phyloP scores from a whole-genome alignment of 495 filamentous ascomycete genomes.

The Delitschia confertaspora region DNA sequence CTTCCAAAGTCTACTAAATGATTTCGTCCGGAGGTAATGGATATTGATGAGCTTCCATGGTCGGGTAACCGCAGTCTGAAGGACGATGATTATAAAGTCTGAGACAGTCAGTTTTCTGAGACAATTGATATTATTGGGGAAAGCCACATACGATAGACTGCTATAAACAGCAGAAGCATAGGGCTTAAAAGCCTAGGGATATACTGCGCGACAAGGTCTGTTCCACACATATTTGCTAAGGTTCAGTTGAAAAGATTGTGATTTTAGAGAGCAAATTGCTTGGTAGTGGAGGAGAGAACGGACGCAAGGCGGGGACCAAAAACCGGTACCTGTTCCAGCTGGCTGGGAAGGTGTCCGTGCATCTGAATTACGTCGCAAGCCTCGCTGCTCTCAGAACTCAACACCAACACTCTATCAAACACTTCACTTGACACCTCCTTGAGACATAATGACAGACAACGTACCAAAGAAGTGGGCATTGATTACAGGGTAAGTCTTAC shows the following conservation, averaged over 20 bases:
- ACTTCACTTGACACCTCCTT: neutral
- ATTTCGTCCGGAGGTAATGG: constrained; percentile 10
- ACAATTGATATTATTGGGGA: neutral
- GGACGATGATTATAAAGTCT: constrained; percentile 24
- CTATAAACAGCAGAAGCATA: constrained; percentile 7
- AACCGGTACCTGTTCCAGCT: no score
- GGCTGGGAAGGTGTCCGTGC: no score
- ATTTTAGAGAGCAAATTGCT: no score
- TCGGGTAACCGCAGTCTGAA: constrained; percentile 14
- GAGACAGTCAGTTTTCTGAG: neutral
- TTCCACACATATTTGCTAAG: no score
- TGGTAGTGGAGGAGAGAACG: no score
- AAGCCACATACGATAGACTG: constrained; percentile 14
- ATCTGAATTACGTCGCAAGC: no score
- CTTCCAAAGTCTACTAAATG: constrained; percentile 25
- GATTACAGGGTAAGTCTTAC: constrained; percentile 26
- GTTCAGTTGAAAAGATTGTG: no score
- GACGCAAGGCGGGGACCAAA: no score
- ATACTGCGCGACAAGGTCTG: neutral
- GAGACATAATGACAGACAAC: constrained; percentile 5
- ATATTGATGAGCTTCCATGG: constrained; percentile 19
- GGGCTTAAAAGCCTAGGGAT: constrained; percentile 20
- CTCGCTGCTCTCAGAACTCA: no score
- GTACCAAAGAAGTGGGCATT: constrained; percentile 16
- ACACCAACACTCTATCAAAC: constrained; percentile 1